phyloP scores from a whole-genome alignment of 768 basidiomycete species.

The Termitomyces sp. region DNA sequence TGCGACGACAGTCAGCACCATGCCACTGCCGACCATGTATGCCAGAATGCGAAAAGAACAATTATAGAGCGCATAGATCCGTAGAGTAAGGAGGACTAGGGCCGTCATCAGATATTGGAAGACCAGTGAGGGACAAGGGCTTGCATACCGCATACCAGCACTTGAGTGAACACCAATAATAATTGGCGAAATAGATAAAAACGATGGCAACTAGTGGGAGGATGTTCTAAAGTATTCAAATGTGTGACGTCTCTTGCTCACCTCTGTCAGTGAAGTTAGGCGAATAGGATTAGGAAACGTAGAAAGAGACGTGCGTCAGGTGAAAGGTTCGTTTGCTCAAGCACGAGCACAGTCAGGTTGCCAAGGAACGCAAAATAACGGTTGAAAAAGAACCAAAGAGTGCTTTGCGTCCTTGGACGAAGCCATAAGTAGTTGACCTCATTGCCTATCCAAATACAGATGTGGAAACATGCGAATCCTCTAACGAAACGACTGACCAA shows the following conservation, averaged over 20 bases:
- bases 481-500: constrained; percentile 19
- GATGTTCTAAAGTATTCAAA: neutral
- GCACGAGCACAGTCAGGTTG: constrained; percentile 25
- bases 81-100: constrained; percentile 38
- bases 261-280: constrained; percentile 9
- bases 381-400: constrained; percentile 43
- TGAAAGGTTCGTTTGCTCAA: constrained; percentile 24
- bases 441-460: constrained; percentile 17
- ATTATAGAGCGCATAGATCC: constrained; percentile 47
- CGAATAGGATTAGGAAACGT: neutral
- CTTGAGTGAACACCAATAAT: constrained; percentile 37
- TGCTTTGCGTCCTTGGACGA: constrained; percentile 30
- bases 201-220: constrained; percentile 29
- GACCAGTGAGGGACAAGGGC: neutral
- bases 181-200: constrained; percentile 36
- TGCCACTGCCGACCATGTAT: constrained; percentile 27
- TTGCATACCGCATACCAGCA: constrained; percentile 40
- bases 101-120: neutral
- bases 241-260: neutral
- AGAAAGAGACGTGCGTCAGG: constrained; percentile 14
- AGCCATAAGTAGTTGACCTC: constrained; percentile 44
- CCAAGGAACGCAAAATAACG: constrained; percentile 44
- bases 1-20: constrained; percentile 24
- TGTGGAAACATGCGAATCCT: neutral
- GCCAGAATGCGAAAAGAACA: constrained; percentile 32